Percentiles rank a stretch among this genome's conserved stretches.
Evolutionary conservation across 176 grass and related monocot genomes (phyloP).

Genomic region (Cymbopogon citratus): DNA sequence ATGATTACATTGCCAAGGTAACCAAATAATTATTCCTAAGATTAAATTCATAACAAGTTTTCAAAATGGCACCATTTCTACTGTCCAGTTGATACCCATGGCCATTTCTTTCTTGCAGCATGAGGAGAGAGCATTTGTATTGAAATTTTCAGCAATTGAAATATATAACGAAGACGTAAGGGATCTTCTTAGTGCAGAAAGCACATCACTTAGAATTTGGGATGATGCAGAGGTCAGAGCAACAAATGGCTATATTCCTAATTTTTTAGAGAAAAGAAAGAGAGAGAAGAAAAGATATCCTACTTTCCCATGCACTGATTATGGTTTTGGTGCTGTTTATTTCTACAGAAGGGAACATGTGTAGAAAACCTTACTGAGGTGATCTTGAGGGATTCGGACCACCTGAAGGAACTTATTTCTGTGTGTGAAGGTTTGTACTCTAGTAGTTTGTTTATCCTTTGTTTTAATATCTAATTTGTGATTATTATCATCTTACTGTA

Average conservation of each 20-base stretch:
- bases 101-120: conserved; percentile 49
- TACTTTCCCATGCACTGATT: conserved; percentile 13
- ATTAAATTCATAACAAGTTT: background rate
- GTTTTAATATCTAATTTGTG: conserved; percentile 9
- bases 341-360: conserved; percentile 74
- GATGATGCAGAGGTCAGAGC: conserved; percentile 78
- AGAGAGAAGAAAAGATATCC: background rate
- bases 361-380: conserved; percentile 83
- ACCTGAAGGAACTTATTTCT: conserved; percentile 80
- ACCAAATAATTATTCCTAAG: background rate
- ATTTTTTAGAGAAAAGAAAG: background rate
- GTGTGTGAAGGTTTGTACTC: conserved; percentile 73
- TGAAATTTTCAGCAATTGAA: conserved; percentile 94
- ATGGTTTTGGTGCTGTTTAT: conserved; percentile 30
- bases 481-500: conserved; percentile 21
- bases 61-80: background rate
- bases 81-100: background rate
- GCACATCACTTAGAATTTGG: conserved; percentile 67
- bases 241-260: background rate
- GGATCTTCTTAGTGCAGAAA: conserved; percentile 73
- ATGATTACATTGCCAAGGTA: conserved; percentile 91
- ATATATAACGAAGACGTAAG: conserved; percentile 94
- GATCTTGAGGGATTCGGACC: conserved; percentile 61
- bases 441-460: conserved; percentile 19
- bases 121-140: conserved; percentile 88